A percentile compares a stretch with the other conserved stretches of the same genome.
Evolutionary conservation across 768 basidiomycete species (phyloP).

Genomic region (Polyporus arcularius): DNA sequence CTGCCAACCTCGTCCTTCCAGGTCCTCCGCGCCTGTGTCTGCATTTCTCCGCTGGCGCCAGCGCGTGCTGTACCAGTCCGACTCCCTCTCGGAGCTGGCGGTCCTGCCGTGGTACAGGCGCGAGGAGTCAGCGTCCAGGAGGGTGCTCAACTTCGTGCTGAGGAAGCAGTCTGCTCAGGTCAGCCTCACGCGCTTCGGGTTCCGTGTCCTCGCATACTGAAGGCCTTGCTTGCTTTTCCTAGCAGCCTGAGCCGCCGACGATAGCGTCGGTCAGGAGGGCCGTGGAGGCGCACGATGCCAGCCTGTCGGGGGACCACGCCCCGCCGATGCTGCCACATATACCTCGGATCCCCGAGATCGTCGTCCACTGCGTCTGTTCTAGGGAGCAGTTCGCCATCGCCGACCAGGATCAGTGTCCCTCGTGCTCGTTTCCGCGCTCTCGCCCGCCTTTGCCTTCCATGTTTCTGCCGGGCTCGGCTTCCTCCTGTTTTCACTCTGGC

Average conservation of each 20-base stretch:
- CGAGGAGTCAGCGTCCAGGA: not conserved
- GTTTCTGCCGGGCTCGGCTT: not conserved
- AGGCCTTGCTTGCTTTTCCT: not conserved
- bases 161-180: not conserved
- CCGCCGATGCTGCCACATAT: not conserved
- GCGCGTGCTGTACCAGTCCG: not conserved
- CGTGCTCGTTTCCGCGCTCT: not conserved
- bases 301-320: not conserved
- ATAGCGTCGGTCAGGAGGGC: not conserved
- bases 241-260: not conserved
- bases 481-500: not conserved
- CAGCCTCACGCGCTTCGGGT: not conserved
- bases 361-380: not conserved
- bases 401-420: not conserved
- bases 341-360: not conserved
- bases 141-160: not conserved
- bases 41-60: not conserved
- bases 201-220: not conserved
- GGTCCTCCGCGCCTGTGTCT: too few species aligned
- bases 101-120: not conserved
- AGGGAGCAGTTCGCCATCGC: not conserved
- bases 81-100: not conserved
- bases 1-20: too few species aligned
- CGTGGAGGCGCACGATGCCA: not conserved
- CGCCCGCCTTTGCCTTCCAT: not conserved